A percentile compares a stretch with the other conserved stretches of the same genome.
Evolutionary conservation across 192 early-diverging fungal genomes (phyloP).

Genomic region (Coemansia sp.): DNA sequence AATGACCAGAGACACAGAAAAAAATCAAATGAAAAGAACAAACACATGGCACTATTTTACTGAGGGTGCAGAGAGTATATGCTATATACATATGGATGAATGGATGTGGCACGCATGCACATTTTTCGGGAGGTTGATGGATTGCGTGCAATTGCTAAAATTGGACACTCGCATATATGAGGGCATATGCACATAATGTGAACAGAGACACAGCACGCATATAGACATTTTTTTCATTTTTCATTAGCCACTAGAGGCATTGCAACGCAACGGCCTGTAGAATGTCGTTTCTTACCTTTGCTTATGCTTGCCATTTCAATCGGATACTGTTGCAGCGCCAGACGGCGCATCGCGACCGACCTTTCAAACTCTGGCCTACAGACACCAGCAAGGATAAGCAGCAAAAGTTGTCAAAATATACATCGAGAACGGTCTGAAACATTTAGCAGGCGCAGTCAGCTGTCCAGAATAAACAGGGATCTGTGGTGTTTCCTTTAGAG

Average conservation of each 20-base stretch:
- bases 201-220: background rate
- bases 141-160: conserved; percentile 8
- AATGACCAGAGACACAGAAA: conserved; percentile 1
- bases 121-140: background rate
- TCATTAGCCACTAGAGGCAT: background rate
- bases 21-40: conserved; percentile 5
- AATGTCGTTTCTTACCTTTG: conserved; percentile 32
- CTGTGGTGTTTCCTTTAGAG: no score
- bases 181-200: conserved; percentile 8
- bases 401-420: background rate
- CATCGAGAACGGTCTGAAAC: background rate
- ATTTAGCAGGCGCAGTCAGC: background rate
- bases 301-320: conserved; percentile 26
- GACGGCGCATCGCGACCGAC: conserved; percentile 46
- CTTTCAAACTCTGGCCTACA: conserved; percentile 46
- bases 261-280: background rate
- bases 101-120: background rate
- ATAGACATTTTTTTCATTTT: background rate
- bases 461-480: no score
- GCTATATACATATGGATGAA: conserved; percentile 2
- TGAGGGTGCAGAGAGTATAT: background rate
- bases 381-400: background rate
- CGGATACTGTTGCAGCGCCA: conserved; percentile 44
- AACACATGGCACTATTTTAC: background rate
- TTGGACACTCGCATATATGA: conserved; percentile 7